Evolutionary conservation across 2,329 filamentous ascomycete species (phyloP).

Genomic region (Sporothrix inflata): DNA sequence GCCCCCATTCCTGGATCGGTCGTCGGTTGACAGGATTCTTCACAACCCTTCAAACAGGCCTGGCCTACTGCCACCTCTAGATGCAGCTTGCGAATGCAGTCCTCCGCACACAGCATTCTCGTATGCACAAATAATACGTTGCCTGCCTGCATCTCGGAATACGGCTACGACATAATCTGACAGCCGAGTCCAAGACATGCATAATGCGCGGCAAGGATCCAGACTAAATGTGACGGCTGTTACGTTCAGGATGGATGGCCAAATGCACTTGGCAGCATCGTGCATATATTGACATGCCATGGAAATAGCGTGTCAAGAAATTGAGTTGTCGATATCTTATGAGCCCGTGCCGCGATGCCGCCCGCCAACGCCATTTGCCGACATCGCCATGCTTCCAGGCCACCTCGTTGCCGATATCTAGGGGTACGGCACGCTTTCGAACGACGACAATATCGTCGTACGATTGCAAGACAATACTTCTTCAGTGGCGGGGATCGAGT

Average conservation of each 20-base stretch:
- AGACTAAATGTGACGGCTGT: background rate
- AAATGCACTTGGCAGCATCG: background rate
- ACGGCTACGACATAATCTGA: background rate
- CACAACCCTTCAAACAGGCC: background rate
- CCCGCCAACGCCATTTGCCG: background rate
- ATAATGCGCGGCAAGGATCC: background rate
- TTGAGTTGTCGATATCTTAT: background rate
- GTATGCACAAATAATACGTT: background rate
- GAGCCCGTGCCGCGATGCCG: background rate
- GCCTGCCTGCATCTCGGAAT: background rate
- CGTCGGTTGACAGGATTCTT: background rate
- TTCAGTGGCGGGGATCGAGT: background rate
- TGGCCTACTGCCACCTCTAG: background rate
- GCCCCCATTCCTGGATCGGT: background rate
- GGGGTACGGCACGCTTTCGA: background rate
- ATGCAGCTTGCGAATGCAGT: background rate
- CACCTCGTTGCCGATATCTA: background rate
- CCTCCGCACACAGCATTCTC: background rate
- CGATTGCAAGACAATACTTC: background rate
- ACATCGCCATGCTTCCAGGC: background rate
- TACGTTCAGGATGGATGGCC: background rate
- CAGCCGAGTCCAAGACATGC: constrained; percentile 10
- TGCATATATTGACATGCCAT: background rate
- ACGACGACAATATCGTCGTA: background rate
- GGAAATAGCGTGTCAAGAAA: background rate